Percentiles rank a stretch among this genome's conserved stretches.
Conservation (phyloP, 257 asterid genomes). For the Nemophila menziesii region DNA sequence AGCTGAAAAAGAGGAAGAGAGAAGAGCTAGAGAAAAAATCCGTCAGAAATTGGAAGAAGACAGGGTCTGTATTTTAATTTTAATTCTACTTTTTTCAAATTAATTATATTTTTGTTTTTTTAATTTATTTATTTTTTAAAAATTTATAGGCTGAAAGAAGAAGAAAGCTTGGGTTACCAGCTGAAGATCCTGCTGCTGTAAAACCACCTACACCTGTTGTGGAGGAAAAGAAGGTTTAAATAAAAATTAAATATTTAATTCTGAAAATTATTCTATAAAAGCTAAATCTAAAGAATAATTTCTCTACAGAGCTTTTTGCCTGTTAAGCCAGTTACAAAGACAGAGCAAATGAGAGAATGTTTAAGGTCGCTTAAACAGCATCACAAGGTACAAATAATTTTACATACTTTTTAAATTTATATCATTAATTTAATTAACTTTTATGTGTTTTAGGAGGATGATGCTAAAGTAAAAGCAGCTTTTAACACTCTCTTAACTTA, state of each 20-base stretch:
- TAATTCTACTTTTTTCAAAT: conserved; percentile 7
- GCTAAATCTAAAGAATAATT: conserved; percentile 9
- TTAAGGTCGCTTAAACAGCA: conserved; percentile 69
- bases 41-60: conserved; percentile 96
- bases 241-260: conserved; percentile 3
- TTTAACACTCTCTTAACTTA: conserved; percentile 83
- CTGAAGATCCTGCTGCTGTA: conserved; percentile 53
- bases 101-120: too few species aligned
- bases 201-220: conserved; percentile 72
- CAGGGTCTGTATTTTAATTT: conserved; percentile 41
- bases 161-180: conserved; percentile 83
- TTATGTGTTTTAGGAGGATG: conserved; percentile 83
- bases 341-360: conserved; percentile 96
- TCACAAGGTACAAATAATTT: conserved; percentile 92
- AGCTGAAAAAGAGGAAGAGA: conserved; percentile 96
- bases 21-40: conserved; percentile 82
- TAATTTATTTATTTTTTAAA: conserved; percentile 6
- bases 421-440: too few species aligned
- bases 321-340: conserved; percentile 83
- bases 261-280: conserved; percentile 10
- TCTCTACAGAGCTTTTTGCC: conserved; percentile 65
- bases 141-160: conserved; percentile 90
- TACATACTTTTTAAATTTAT: too few species aligned
- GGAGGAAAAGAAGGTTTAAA: conserved; percentile 74
- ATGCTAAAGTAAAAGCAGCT: conserved; percentile 81